Evolutionary conservation across 352 stramenopile genomes (phyloP).

Genomic region (Globisporangium spiculum): DNA sequence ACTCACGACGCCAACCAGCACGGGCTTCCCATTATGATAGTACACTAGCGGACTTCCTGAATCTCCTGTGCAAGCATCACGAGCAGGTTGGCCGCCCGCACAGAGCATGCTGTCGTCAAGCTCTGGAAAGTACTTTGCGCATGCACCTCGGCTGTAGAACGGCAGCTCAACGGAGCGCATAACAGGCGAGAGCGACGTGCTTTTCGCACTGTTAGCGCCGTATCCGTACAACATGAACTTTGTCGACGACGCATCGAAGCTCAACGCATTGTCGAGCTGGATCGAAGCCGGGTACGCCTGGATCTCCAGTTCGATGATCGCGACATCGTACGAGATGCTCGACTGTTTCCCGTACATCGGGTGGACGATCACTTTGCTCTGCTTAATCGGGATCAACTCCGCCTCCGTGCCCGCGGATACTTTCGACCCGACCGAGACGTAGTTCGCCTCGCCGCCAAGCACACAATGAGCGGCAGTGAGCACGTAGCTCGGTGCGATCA

Average conservation of each 20-base stretch:
- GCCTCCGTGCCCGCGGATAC: slow-evolving; percentile 27
- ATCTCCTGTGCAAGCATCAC: slow-evolving; percentile 41
- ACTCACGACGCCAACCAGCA: slow-evolving; percentile 40
- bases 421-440: slow-evolving; percentile 30
- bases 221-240: slow-evolving; percentile 35
- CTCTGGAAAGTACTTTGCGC: slow-evolving; percentile 25
- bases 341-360: slow-evolving; percentile 30
- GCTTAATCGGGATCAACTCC: slow-evolving; percentile 31
- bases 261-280: slow-evolving; percentile 25
- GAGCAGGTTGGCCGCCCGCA: slow-evolving; percentile 29
- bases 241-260: slow-evolving; percentile 21
- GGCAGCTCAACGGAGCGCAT: slow-evolving; percentile 31
- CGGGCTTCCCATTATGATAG: slow-evolving; percentile 17
- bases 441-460: slow-evolving; percentile 22
- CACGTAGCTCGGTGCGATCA: slow-evolving; percentile 44
- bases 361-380: slow-evolving; percentile 27
- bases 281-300: slow-evolving; percentile 32
- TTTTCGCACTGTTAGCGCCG: slow-evolving; percentile 26
- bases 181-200: slow-evolving; percentile 20
- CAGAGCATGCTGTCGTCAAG: slow-evolving; percentile 45
- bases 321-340: slow-evolving; percentile 37
- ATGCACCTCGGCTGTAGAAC: slow-evolving; percentile 26
- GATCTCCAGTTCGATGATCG: slow-evolving; percentile 33
- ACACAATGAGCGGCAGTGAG: slow-evolving; percentile 47
- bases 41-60: slow-evolving; percentile 35